phyloP scores from a whole-genome alignment of 2,329 filamentous ascomycete species.

The Ceratocystis papillata region DNA sequence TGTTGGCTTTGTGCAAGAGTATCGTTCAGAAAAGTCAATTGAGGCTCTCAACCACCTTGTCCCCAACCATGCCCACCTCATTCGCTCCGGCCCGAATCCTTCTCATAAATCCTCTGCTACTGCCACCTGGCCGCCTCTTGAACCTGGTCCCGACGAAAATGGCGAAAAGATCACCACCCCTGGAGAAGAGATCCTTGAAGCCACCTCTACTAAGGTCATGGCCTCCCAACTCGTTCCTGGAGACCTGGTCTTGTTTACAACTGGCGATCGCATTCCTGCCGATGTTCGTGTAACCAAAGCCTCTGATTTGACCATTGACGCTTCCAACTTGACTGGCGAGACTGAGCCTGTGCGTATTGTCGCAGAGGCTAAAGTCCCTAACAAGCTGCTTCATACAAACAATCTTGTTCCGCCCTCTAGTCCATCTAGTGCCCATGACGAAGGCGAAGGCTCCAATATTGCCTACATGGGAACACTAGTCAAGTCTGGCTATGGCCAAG shows the following conservation, averaged over 20 bases:
- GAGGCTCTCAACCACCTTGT: constrained; percentile 90
- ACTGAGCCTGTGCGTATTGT: constrained; percentile 83
- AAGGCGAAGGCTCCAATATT: constrained; percentile 72
- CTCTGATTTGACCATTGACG: constrained; percentile 83
- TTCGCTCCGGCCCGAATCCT: constrained; percentile 46
- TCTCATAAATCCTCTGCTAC: constrained; percentile 31
- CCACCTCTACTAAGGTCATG: constrained; percentile 71
- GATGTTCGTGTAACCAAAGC: constrained; percentile 90
- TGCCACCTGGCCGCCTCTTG: constrained; percentile 39
- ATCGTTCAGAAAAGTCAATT: constrained; percentile 91
- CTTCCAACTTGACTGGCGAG: constrained; percentile 92
- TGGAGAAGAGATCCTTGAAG: constrained; percentile 53
- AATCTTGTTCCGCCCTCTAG: constrained; percentile 23
- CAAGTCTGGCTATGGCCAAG: constrained; percentile 87
- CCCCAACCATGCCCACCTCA: constrained; percentile 90
- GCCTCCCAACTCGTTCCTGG: constrained; percentile 81
- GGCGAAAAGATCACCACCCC: constrained; percentile 46
- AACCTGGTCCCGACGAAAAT: constrained; percentile 31
- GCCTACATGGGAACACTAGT: constrained; percentile 97
- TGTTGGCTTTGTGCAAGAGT: constrained; percentile 95
- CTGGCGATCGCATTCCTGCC: constrained; percentile 89
- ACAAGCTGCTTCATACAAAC: not conserved
- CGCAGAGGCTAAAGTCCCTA: constrained; percentile 42
- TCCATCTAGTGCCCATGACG: constrained; percentile 29
- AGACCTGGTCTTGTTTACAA: constrained; percentile 86